Conservation (phyloP, 2,329 filamentous ascomycete species). For the Clonostachys sp. region DNA sequence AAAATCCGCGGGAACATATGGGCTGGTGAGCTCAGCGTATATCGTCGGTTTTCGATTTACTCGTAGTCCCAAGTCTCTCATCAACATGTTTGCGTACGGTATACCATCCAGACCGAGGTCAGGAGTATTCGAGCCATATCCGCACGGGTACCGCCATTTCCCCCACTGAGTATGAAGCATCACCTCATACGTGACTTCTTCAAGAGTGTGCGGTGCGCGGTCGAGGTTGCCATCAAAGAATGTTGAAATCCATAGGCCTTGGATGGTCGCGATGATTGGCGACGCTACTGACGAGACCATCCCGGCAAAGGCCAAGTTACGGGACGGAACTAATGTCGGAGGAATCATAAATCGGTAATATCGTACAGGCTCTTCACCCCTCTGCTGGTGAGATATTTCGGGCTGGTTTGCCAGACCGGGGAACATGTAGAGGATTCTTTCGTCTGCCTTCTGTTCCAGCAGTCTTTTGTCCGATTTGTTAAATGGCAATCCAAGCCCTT, state of each 20-base stretch:
- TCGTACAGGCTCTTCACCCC: conserved; percentile 11
- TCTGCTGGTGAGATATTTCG: conserved; percentile 8
- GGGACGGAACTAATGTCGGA: conserved; percentile 4
- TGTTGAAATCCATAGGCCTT: conserved; percentile 50
- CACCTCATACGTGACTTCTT: conserved; percentile 43
- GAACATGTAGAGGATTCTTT: conserved; percentile 8
- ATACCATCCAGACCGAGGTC: conserved; percentile 58
- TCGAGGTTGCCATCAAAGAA: conserved; percentile 46
- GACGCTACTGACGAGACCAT: conserved; percentile 24
- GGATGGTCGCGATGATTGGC: conserved; percentile 21
- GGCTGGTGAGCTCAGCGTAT: conserved; percentile 1
- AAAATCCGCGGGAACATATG: conserved; percentile 12
- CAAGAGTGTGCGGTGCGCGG: conserved; percentile 24
- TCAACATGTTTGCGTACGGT: conserved; percentile 49
- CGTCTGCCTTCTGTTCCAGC: conserved; percentile 8
- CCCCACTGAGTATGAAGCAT: conserved; percentile 65
- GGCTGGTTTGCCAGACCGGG: conserved; percentile 13
- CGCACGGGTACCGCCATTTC: conserved; percentile 63
- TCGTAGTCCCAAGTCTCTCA: conserved; percentile 60
- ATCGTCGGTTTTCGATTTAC: background rate
- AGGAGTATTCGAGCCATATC: conserved; percentile 55
- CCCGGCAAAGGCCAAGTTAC: conserved; percentile 24
- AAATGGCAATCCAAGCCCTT: conserved; percentile 9
- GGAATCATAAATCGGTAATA: conserved; percentile 19
- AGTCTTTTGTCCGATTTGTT: conserved; percentile 1